Evolutionary conservation across 768 basidiomycete species (phyloP).

Genomic region (Holtermannia corniformis): DNA sequence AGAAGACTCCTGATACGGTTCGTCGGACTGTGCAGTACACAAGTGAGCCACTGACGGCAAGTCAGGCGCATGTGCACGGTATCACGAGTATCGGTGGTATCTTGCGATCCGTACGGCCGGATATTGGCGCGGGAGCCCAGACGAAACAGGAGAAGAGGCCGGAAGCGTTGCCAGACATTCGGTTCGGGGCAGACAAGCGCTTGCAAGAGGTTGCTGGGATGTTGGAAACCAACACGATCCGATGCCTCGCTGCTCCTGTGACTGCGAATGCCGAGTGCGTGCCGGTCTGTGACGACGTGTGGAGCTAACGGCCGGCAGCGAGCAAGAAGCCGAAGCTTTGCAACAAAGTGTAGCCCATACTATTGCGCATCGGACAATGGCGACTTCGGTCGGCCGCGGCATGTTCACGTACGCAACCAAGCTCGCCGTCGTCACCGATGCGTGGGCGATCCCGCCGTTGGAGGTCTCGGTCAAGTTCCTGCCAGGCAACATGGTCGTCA

Average conservation of each 20-base stretch:
- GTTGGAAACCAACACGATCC: slow-evolving; percentile 66
- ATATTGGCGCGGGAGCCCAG: too few relatives aligned
- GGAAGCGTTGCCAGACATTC: slow-evolving; percentile 56
- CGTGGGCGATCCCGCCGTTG: slow-evolving; percentile 35
- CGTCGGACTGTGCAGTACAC: too few relatives aligned
- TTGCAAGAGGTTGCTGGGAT: slow-evolving; percentile 86
- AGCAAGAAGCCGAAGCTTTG: slow-evolving; percentile 76
- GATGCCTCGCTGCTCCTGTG: slow-evolving; percentile 57
- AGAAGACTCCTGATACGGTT: slow-evolving; percentile 1
- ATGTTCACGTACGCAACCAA: slow-evolving; percentile 84
- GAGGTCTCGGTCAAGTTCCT: slow-evolving; percentile 39
- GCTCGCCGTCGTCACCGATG: slow-evolving; percentile 52
- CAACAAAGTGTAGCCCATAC: slow-evolving; percentile 71
- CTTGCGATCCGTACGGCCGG: too few relatives aligned
- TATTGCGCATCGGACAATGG: slow-evolving; percentile 78
- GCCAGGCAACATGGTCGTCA: slow-evolving; percentile 30
- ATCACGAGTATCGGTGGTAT: too few relatives aligned
- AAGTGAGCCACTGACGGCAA: too few relatives aligned
- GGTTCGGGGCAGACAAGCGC: slow-evolving; percentile 82
- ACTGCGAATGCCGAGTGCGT: slow-evolving; percentile 61
- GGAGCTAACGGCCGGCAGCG: slow-evolving; percentile 46
- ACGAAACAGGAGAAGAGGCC: slow-evolving; percentile 1
- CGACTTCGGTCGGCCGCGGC: slow-evolving; percentile 78
- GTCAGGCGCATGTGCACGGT: too few relatives aligned
- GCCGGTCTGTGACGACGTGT: background rate